Base-by-base conservation (phyloP, 228 moss, liverwort and hornwort species). In the Sphagnum magellanicum region DNA sequence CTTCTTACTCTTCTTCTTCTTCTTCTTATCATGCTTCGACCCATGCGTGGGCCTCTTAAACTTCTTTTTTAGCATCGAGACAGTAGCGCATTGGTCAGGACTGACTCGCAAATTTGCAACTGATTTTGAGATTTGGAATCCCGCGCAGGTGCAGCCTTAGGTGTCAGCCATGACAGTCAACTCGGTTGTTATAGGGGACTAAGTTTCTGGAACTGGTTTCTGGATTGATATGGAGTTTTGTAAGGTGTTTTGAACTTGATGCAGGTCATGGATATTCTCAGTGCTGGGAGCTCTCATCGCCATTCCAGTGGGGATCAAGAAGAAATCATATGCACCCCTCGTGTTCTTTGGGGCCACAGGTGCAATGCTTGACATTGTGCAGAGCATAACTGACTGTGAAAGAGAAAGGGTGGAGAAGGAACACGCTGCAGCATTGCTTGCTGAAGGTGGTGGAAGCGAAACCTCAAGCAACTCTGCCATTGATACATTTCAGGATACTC, bases 261-360 rank as follows among this genome's bases (percentile, higher is more conserved):
- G 77, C 89, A 97, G 93, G 74, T 92, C 93, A 53, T 97, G 96
- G 96, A 87, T 93, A 79, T 93, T 81, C 66, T 93, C 93, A 12
- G 74, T 93, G 13, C 46, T 89, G 63, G 91, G 91, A 55, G 91
- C 89, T 11, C 82, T 83, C 10, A 70, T 96, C 32, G 76, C 92
- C 48, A 81, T 97, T 70, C 96, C 93, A 53, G 69, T 93, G 5
- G 93, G 96, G 16, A 92, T 96, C 8, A 86, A 65, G 69, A 86
- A 77, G 79, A 93, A 93, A 63, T 89, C 89, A 61, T 50, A 93
- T 8, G 89, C 81, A 5, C 96, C 93, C 48, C 74, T 97, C 48
- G 93, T 93, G 51, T 97, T 93, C 68, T 93, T 93, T 55, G 91
- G 96, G 6, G 81, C 93, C 51, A 97, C 93, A 8, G 96, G 96